phyloP scores from a whole-genome alignment of 31 red algal genomes.

The Endocladia muricata region DNA sequence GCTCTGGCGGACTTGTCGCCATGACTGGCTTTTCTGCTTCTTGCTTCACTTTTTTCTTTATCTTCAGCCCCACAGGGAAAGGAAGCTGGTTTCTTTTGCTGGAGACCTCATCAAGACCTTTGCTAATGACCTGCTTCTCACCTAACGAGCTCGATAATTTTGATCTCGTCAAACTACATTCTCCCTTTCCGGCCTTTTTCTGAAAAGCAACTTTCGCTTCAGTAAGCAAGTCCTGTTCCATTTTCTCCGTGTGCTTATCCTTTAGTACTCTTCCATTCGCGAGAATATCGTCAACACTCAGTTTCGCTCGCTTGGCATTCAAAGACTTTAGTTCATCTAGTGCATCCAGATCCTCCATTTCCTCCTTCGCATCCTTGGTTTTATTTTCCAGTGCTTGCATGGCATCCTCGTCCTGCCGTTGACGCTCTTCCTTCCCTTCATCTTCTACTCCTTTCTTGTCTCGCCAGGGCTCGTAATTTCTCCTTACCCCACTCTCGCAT shows the following conservation, averaged over 20 bases:
- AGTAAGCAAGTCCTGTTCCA: slow-evolving; percentile 12
- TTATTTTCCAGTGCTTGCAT: slow-evolving; percentile 83
- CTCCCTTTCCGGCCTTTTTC: background rate
- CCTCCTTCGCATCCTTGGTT: slow-evolving; percentile 69
- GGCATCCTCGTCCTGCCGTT: slow-evolving; percentile 77
- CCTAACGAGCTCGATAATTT: too few species aligned
- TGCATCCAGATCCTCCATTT: slow-evolving; percentile 84
- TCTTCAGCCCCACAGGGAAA: too few species aligned
- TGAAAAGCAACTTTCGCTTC: slow-evolving; percentile 32
- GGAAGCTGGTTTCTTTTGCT: too few species aligned
- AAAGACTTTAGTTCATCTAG: slow-evolving; percentile 61
- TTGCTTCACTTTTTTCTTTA: too few species aligned
- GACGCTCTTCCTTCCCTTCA: slow-evolving; percentile 58
- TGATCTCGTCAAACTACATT: background rate
- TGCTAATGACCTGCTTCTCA: too few species aligned
- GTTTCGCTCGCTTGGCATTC: slow-evolving; percentile 45
- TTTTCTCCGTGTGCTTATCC: background rate
- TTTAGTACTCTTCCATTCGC: background rate
- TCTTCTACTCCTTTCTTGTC: slow-evolving; percentile 45
- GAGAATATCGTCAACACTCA: slow-evolving; percentile 50
- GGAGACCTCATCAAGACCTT: too few species aligned
- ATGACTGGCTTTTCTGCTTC: too few species aligned
- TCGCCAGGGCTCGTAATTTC: slow-evolving; percentile 86
- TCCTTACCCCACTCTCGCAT: slow-evolving; percentile 75
- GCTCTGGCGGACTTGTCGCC: too few species aligned